These are phyloP conservation scores for Alternaria burnsii DNA, from an alignment of 2,329 filamentous ascomycete species.

Conservation along the genomic window DNA sequence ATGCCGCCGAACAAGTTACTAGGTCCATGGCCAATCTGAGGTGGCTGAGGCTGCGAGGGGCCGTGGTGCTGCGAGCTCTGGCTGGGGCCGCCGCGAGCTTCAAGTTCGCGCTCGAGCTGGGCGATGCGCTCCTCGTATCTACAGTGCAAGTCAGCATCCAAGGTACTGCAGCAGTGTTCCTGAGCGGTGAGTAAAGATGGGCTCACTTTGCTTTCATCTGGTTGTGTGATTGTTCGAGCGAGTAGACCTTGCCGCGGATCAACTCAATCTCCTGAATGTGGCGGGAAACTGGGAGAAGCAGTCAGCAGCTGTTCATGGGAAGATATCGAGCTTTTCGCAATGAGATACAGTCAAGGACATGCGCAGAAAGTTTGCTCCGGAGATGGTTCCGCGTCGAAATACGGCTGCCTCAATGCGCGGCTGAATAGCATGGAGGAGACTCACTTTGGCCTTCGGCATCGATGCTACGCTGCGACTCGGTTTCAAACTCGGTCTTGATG, in stretches of 20 bases:
- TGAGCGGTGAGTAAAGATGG: not conserved
- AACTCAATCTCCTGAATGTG: slow-evolving; percentile 96
- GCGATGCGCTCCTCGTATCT: slow-evolving; percentile 95
- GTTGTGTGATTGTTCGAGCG: slow-evolving; percentile 89
- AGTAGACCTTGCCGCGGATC: slow-evolving; percentile 90
- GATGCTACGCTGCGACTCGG: slow-evolving; percentile 79
- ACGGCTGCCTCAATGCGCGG: not conserved
- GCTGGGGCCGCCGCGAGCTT: slow-evolving; percentile 70
- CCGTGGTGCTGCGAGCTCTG: slow-evolving; percentile 79
- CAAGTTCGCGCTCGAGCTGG: slow-evolving; percentile 87
- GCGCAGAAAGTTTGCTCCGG: slow-evolving; percentile 6
- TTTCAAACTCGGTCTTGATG: slow-evolving; percentile 90
- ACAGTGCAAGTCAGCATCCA: slow-evolving; percentile 23
- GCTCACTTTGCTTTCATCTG: slow-evolving; percentile 90
- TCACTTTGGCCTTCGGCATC: slow-evolving; percentile 94
- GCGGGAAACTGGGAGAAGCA: slow-evolving; percentile 64
- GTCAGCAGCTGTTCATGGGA: slow-evolving; percentile 8
- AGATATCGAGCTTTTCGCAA: not conserved
- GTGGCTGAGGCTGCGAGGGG: slow-evolving; percentile 84
- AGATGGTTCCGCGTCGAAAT: not conserved
- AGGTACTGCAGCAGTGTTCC: not conserved
- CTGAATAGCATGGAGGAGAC: slow-evolving; percentile 51
- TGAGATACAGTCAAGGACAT: not conserved
- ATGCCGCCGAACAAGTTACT: slow-evolving; percentile 95
- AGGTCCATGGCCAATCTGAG: slow-evolving; percentile 82